Percentiles rank a stretch among this genome's conserved stretches.
phyloP scores from a whole-genome alignment of 108 stramenopile genomes.

The Cyclotella sp. region DNA sequence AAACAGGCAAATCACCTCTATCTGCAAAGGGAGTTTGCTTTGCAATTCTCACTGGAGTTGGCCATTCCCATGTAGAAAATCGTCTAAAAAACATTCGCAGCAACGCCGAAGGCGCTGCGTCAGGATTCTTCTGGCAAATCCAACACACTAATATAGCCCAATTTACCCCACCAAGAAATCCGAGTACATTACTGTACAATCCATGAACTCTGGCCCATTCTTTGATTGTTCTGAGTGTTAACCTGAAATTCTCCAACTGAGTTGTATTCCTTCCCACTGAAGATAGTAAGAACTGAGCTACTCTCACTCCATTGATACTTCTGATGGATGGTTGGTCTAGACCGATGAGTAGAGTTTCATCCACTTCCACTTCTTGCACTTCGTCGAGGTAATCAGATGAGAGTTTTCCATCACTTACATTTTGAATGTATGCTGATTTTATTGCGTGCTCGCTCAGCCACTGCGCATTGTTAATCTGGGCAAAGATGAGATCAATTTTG shows the following conservation, averaged over 20 bases:
- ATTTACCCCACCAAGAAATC: conserved; percentile 97
- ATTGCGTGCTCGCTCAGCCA: conserved; percentile 27
- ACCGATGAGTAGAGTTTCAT: conserved; percentile 46
- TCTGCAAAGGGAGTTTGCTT: conserved; percentile 12
- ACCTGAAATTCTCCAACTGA: conserved; percentile 60
- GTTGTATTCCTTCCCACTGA: conserved; percentile 8
- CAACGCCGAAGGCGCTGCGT: conserved; percentile 60
- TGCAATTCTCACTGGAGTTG: conserved; percentile 63
- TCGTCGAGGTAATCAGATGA: conserved; percentile 41
- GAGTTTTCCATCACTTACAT: background rate
- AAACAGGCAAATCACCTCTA: conserved; percentile 58
- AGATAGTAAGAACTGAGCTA: conserved; percentile 83
- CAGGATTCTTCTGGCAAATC: conserved; percentile 74
- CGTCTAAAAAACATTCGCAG: conserved; percentile 79
- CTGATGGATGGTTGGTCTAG: conserved; percentile 87
- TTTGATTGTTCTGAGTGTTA: conserved; percentile 84
- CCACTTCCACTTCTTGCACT: conserved; percentile 52
- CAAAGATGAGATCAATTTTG: conserved; percentile 81
- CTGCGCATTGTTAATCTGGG: conserved; percentile 39
- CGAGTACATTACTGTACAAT: conserved; percentile 93
- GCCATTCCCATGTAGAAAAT: conserved; percentile 88
- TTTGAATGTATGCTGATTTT: background rate
- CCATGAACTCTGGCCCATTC: conserved; percentile 92
- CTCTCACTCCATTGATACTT: conserved; percentile 93
- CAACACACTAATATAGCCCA: conserved; percentile 93